phyloP scores from a whole-genome alignment of 257 asterid species.

The Verbascum thapsus region DNA sequence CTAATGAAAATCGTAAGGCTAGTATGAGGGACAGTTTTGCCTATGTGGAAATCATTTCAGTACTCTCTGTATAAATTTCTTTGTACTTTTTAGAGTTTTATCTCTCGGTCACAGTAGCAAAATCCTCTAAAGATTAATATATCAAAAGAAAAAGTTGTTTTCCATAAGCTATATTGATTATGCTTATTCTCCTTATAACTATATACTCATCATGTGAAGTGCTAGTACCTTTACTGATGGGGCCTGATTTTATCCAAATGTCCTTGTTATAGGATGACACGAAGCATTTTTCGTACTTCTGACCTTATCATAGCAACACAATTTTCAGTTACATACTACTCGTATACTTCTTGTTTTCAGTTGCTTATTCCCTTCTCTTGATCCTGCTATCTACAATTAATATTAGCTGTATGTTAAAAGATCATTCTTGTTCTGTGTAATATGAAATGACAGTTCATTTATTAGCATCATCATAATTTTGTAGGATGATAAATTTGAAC shows the following conservation, averaged over 20 bases:
- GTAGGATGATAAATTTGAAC: constrained; percentile 87
- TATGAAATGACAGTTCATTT: constrained; percentile 1
- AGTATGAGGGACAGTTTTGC: not conserved
- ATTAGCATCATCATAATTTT: constrained; percentile 19
- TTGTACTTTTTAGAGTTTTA: too few species aligned
- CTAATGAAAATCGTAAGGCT: not conserved
- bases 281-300: too few species aligned
- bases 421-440: not conserved
- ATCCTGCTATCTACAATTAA: constrained; percentile 5
- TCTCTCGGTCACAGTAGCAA: not conserved
- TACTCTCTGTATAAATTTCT: not conserved
- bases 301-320: not conserved
- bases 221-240: too few species aligned
- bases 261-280: too few species aligned
- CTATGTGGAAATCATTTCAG: not conserved
- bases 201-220: too few species aligned
- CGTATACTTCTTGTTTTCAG: not conserved
- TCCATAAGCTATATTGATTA: too few species aligned
- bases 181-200: too few species aligned
- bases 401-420: constrained; percentile 4
- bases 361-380: not conserved
- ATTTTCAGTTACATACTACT: not conserved
- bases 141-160: not conserved
- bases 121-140: not conserved
- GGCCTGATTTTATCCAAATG: too few species aligned